Evolutionary conservation across 305 asterid genomes (phyloP).

Genomic region (Fraxinus greggii): DNA sequence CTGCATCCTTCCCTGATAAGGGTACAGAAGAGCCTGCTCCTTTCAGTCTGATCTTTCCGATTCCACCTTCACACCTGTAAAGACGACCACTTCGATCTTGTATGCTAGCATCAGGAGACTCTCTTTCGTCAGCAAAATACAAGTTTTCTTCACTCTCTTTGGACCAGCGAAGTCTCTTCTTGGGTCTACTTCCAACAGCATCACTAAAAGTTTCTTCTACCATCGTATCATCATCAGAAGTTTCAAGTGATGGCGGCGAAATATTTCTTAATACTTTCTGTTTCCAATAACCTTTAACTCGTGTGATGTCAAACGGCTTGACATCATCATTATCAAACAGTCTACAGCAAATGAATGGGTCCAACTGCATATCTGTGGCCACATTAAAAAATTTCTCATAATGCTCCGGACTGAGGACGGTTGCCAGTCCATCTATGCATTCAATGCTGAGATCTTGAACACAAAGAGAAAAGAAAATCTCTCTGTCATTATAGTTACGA

Average conservation of each 20-base stretch:
- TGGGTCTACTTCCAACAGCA: conserved; percentile 46
- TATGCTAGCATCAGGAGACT: conserved; percentile 21
- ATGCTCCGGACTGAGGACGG: conserved; percentile 85
- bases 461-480: conserved; percentile 89
- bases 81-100: conserved; percentile 18
- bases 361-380: conserved; percentile 41
- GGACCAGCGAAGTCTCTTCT: conserved; percentile 62
- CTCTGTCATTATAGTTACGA: conserved; percentile 73
- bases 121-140: conserved; percentile 28
- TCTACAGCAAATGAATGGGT: conserved; percentile 70
- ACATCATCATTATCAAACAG: conserved; percentile 66
- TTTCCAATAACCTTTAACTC: conserved; percentile 67
- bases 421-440: conserved; percentile 89
- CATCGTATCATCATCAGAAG: conserved; percentile 27
- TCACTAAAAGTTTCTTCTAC: conserved; percentile 29
- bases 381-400: conserved; percentile 43
- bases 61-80: conserved; percentile 12
- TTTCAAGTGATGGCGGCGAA: conserved; percentile 22
- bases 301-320: conserved; percentile 62
- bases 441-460: conserved; percentile 90
- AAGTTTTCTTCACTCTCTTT: conserved; percentile 31
- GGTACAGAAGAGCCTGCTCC: conserved; percentile 24
- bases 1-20: conserved; percentile 16
- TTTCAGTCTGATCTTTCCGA: conserved; percentile 6
- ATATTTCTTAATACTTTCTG: conserved; percentile 52